These are phyloP conservation scores for Begonia fuchsioides DNA, from an alignment of 306 rosid species.

Conservation along the genomic window DNA sequence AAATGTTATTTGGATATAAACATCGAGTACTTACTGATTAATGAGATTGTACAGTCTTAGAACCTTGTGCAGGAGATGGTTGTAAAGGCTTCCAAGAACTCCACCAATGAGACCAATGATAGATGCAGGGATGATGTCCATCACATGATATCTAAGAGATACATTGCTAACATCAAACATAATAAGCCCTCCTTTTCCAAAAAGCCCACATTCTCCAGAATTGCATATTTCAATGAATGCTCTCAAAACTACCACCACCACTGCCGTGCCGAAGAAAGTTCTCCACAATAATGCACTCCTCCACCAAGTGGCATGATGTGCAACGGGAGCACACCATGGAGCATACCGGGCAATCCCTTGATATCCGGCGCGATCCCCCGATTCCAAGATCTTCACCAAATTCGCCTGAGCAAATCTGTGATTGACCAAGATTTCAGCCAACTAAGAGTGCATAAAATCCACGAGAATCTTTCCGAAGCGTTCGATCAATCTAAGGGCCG, in stretches of 20 bases:
- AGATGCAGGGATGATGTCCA: conserved; percentile 53
- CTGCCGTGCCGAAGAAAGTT: conserved; percentile 77
- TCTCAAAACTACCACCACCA: conserved; percentile 70
- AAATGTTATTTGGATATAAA: too few relatives aligned
- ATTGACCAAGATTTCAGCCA: too few relatives aligned
- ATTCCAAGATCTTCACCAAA: too few relatives aligned
- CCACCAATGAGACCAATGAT: conserved; percentile 69
- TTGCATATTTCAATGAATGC: conserved; percentile 71
- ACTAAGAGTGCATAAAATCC: too few relatives aligned
- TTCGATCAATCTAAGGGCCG: too few relatives aligned
- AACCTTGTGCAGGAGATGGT: conserved; percentile 60
- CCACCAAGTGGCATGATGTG: too few relatives aligned
- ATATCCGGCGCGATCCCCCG: too few relatives aligned
- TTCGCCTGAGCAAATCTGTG: too few relatives aligned
- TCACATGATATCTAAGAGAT: conserved; percentile 35
- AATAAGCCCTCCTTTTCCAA: conserved; percentile 68
- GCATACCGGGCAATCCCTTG: too few relatives aligned
- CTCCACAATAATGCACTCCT: conserved; percentile 92
- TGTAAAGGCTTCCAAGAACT: conserved; percentile 76
- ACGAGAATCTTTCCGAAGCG: too few relatives aligned
- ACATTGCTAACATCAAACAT: conserved; percentile 83
- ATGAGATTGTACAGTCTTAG: conserved; percentile 87
- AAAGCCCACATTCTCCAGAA: conserved; percentile 71
- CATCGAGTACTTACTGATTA: conserved; percentile 59
- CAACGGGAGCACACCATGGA: too few relatives aligned